A percentile compares a stretch with the other conserved stretches of the same genome.
phyloP scores from a whole-genome alignment of 2,329 filamentous ascomycete species.

The Metarhizium sp. region DNA sequence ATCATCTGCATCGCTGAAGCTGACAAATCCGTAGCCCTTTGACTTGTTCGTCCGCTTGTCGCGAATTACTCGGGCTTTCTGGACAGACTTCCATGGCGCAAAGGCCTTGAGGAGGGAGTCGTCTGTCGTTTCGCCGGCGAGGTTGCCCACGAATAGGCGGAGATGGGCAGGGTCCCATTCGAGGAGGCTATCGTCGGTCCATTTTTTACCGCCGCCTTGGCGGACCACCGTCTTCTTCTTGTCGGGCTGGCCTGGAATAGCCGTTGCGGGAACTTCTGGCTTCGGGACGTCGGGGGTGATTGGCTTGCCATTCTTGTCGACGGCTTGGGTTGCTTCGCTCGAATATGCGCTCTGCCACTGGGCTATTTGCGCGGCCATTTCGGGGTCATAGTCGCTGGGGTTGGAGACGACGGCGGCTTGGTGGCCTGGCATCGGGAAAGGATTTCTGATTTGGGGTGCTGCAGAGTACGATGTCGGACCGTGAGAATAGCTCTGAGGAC shows the following conservation, averaged over 20 bases:
- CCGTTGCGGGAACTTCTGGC: conserved; percentile 25
- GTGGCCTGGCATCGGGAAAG: conserved; percentile 59
- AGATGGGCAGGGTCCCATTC: conserved; percentile 96
- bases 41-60: conserved; percentile 96
- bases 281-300: conserved; percentile 17
- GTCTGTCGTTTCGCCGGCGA: conserved; percentile 95
- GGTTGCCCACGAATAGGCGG: conserved; percentile 90
- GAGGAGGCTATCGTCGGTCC: conserved; percentile 79
- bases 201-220: conserved; percentile 81
- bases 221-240: conserved; percentile 83
- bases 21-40: conserved; percentile 93
- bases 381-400: conserved; percentile 47
- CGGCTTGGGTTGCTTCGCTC: conserved; percentile 16
- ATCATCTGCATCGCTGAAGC: conserved; percentile 89
- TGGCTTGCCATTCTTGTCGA: conserved; percentile 23
- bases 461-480: conserved; percentile 33
- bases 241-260: conserved; percentile 40
- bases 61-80: conserved; percentile 86
- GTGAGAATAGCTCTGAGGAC: conserved; percentile 22
- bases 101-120: conserved; percentile 94
- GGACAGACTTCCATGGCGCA: conserved; percentile 73
- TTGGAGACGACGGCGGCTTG: conserved; percentile 22
- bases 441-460: conserved; percentile 61
- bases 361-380: conserved; percentile 84
- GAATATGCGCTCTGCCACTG: conserved; percentile 92